These are phyloP conservation scores for Tritrichomonas foetus DNA, from an alignment of 208 protist species.

Conservation along the genomic window DNA sequence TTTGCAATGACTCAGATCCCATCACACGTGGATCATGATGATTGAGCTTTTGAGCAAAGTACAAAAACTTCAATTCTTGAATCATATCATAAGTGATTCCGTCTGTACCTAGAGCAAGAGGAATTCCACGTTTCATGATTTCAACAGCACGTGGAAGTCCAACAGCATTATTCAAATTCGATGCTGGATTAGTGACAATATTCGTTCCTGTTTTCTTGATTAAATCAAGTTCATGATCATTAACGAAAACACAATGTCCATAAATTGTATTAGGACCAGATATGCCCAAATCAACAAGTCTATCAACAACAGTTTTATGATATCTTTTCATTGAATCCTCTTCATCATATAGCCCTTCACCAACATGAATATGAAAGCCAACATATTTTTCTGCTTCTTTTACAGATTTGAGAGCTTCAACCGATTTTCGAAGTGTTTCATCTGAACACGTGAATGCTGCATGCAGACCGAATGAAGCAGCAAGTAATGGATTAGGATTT, in stretches of 20 bases:
- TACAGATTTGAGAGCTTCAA: neutral
- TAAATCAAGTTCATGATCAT: conserved; percentile 35
- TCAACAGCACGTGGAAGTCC: neutral
- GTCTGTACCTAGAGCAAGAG: neutral
- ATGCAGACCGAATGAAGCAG: conserved; percentile 21
- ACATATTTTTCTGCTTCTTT: neutral
- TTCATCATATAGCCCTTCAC: neutral
- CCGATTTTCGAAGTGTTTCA: neutral
- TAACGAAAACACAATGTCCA: neutral
- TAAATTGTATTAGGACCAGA: neutral
- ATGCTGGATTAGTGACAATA: conserved; percentile 17
- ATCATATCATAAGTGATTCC: conserved; percentile 25
- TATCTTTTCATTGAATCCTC: neutral
- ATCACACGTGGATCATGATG: neutral
- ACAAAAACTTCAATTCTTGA: conserved; percentile 27
- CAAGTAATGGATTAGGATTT: neutral
- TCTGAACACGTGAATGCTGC: neutral
- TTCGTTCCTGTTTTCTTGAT: conserved; percentile 32
- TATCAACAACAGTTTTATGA: neutral
- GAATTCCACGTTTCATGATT: conserved; percentile 7
- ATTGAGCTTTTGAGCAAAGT: neutral
- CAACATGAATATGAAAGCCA: conserved; percentile 30
- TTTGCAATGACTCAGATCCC: neutral
- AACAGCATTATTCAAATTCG: neutral
- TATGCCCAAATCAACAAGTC: neutral